These are phyloP conservation scores for Penicillium corylophilum DNA, from an alignment of 2,329 filamentous ascomycete genomes.

Conservation along the genomic window DNA sequence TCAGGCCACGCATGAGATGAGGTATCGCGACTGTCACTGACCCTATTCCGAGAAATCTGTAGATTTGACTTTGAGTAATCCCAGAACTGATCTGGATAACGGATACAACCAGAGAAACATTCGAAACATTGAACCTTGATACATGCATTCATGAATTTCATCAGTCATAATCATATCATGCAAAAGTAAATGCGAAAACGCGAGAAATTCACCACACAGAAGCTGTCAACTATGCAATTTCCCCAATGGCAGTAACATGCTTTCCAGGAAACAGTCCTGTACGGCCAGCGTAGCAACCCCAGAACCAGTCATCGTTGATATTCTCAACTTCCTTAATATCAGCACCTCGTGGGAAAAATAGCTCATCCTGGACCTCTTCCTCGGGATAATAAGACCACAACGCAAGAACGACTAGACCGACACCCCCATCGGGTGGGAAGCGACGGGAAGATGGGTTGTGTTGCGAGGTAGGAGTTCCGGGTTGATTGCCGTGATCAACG, in stretches of 20 bases:
- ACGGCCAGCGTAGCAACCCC: constrained; percentile 78
- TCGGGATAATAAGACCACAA: constrained; percentile 78
- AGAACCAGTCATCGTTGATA: constrained; percentile 88
- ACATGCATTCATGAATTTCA: constrained; percentile 9
- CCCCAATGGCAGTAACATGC: constrained; percentile 61
- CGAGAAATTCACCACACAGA: background rate
- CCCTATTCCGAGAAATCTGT: background rate
- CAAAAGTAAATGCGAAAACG: background rate
- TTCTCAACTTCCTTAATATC: constrained; percentile 81
- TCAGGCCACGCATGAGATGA: background rate
- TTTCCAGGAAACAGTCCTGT: constrained; percentile 78
- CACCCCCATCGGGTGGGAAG: constrained; percentile 75
- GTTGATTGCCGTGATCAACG: background rate
- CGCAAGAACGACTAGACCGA: constrained; percentile 63
- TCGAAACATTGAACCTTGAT: background rate
- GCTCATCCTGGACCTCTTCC: constrained; percentile 60
- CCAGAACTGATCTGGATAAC: background rate
- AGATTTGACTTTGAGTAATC: too few relatives aligned
- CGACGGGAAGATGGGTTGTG: constrained; percentile 18
- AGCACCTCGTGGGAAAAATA: constrained; percentile 79
- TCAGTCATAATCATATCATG: constrained; percentile 17
- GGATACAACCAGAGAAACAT: background rate
- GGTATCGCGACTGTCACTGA: background rate
- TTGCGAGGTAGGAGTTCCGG: constrained; percentile 18
- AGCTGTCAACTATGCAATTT: constrained; percentile 25